phyloP scores from a whole-genome alignment of 441 rosid genomes.

The Populus hybrid region DNA sequence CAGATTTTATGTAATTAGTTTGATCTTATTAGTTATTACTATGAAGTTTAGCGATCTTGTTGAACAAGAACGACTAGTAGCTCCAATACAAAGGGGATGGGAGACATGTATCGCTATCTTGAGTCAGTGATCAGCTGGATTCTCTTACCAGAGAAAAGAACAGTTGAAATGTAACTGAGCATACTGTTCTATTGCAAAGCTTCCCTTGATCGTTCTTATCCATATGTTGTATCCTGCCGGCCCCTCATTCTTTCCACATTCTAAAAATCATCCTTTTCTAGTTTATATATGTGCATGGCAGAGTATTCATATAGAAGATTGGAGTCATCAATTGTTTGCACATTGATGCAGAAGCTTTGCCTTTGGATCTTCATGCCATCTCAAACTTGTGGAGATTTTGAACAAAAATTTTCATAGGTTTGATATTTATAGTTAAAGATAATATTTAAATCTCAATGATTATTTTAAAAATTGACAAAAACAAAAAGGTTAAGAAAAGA shows the following conservation, averaged over 20 bases:
- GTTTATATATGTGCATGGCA: neutral
- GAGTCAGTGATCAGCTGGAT: neutral
- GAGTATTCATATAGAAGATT: neutral
- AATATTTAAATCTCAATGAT: too few relatives aligned
- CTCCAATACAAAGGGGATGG: too few relatives aligned
- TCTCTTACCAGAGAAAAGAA: neutral
- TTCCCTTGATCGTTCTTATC: neutral
- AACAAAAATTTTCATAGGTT: too few relatives aligned
- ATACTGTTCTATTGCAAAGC: neutral
- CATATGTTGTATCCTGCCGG: neutral
- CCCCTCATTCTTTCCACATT: neutral
- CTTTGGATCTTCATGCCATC: neutral
- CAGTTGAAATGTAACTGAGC: neutral
- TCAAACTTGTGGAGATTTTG: too few relatives aligned
- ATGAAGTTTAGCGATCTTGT: neutral
- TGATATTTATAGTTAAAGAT: too few relatives aligned
- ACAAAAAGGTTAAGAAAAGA: too few relatives aligned
- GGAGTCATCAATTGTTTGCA: neutral
- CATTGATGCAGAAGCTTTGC: neutral
- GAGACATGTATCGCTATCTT: too few relatives aligned
- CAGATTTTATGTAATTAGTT: neutral
- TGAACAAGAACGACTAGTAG: too few relatives aligned
- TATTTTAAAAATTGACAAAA: too few relatives aligned
- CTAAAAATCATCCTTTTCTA: too few relatives aligned
- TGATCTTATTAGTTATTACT: neutral